A percentile compares a stretch with the other conserved stretches of the same genome.
phyloP scores from a whole-genome alignment of 2,329 filamentous ascomycete species.

The Emmonsiellopsis sp. region DNA sequence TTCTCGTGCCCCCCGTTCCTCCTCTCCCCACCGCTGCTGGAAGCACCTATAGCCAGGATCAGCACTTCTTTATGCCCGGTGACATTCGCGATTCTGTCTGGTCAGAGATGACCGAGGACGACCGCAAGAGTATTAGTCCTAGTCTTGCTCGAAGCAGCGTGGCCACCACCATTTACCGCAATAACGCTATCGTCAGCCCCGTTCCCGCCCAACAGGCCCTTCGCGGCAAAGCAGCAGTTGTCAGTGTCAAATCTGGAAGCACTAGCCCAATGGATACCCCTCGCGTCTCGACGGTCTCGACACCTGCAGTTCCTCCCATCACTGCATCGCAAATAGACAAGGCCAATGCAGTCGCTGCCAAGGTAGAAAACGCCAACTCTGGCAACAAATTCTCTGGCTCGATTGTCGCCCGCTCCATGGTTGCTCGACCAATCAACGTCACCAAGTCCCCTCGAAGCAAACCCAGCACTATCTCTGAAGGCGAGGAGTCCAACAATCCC shows the following conservation, averaged over 20 bases:
- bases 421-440: slow-evolving; percentile 37
- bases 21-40: slow-evolving; percentile 62
- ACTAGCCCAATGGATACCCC: slow-evolving; percentile 42
- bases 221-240: slow-evolving; percentile 79
- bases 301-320: slow-evolving; percentile 65
- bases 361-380: background rate
- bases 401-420: slow-evolving; percentile 35
- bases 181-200: slow-evolving; percentile 72
- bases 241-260: slow-evolving; percentile 72
- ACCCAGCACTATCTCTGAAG: slow-evolving; percentile 21
- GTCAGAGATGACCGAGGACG: slow-evolving; percentile 58
- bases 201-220: slow-evolving; percentile 77
- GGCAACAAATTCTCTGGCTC: slow-evolving; percentile 22
- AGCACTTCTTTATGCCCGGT: slow-evolving; percentile 87
- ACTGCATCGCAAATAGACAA: slow-evolving; percentile 41
- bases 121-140: slow-evolving; percentile 41
- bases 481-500: slow-evolving; percentile 12
- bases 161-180: slow-evolving; percentile 87
- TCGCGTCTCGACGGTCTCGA: slow-evolving; percentile 28
- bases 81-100: slow-evolving; percentile 88
- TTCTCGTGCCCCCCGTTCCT: slow-evolving; percentile 84
- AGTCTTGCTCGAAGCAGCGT: slow-evolving; percentile 53
- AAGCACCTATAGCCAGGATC: slow-evolving; percentile 55
- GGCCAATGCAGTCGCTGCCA: slow-evolving; percentile 23
- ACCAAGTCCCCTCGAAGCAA: slow-evolving; percentile 26